Conservation (phyloP, 2,329 filamentous ascomycete species). For the Botrytis deweyae region DNA sequence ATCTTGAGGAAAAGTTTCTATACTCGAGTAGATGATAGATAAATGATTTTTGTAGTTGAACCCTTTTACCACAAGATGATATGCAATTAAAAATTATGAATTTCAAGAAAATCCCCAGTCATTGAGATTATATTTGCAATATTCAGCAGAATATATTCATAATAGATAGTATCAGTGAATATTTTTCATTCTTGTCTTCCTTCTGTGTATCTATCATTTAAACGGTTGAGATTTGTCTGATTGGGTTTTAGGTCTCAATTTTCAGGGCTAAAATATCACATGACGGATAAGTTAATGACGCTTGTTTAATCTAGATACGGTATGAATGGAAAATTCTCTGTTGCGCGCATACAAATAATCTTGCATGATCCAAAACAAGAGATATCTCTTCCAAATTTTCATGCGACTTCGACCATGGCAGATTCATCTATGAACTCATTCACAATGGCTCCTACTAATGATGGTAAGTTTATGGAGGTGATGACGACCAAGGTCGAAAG, state of each 20-base stretch:
- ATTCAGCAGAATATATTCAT: background rate
- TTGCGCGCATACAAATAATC: constrained; percentile 2
- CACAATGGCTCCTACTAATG: background rate
- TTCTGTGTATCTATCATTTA: constrained; percentile 13
- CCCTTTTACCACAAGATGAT: background rate
- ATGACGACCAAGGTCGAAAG: background rate
- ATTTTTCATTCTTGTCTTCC: background rate
- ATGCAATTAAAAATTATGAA: background rate
- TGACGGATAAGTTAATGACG: constrained; percentile 10
- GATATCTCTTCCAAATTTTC: background rate
- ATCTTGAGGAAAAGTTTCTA: background rate
- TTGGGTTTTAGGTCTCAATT: constrained; percentile 14
- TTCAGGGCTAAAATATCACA: constrained; percentile 23
- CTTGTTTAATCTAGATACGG: constrained; percentile 4
- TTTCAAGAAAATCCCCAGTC: background rate
- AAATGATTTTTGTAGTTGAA: background rate
- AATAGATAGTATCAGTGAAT: background rate
- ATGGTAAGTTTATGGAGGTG: constrained; percentile 8
- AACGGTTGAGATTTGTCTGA: constrained; percentile 17
- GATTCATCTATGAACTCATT: background rate
- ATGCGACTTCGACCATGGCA: constrained; percentile 18
- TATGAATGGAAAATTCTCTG: constrained; percentile 5
- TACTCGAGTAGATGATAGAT: background rate
- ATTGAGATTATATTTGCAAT: background rate
- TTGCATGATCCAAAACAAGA: background rate